phyloP scores from a whole-genome alignment of 73 alveolate genomes.

The Paramecium octaurelia region DNA sequence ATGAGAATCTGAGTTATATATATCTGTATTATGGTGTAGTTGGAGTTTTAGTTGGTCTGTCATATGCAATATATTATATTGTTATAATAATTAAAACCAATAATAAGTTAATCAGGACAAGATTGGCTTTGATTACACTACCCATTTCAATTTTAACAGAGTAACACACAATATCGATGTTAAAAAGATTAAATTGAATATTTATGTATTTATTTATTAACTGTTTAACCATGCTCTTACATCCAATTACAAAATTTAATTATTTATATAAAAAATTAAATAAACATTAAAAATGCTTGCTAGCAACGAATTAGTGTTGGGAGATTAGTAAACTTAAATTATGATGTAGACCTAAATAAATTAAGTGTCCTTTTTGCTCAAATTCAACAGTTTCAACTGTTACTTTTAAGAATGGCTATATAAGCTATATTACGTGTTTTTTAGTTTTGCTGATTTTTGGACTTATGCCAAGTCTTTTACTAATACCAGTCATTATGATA shows the following conservation, averaged over 20 bases:
- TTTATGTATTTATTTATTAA: background rate
- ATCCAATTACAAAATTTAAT: background rate
- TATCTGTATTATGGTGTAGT: background rate
- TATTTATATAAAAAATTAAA: background rate
- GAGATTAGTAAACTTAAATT: background rate
- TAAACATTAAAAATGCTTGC: background rate
- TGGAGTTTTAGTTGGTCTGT: background rate
- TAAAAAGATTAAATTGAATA: slow-evolving; percentile 13
- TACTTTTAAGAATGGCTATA: slow-evolving; percentile 37
- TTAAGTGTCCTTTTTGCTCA: slow-evolving; percentile 39
- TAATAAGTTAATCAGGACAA: background rate
- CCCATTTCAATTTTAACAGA: slow-evolving; percentile 13
- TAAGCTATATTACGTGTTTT: slow-evolving; percentile 28
- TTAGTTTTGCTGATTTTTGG: slow-evolving; percentile 2
- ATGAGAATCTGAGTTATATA: background rate
- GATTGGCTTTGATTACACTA: background rate
- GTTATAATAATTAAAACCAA: background rate
- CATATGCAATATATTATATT: background rate
- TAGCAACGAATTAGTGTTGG: background rate
- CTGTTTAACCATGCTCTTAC: background rate
- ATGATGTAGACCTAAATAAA: background rate
- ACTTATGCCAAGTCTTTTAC: background rate
- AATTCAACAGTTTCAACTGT: slow-evolving; percentile 41
- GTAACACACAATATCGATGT: slow-evolving; percentile 9
- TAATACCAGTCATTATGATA: background rate